Conservation (phyloP, 2,329 filamentous ascomycete genomes). For the Hymenoscyphus linearis region DNA sequence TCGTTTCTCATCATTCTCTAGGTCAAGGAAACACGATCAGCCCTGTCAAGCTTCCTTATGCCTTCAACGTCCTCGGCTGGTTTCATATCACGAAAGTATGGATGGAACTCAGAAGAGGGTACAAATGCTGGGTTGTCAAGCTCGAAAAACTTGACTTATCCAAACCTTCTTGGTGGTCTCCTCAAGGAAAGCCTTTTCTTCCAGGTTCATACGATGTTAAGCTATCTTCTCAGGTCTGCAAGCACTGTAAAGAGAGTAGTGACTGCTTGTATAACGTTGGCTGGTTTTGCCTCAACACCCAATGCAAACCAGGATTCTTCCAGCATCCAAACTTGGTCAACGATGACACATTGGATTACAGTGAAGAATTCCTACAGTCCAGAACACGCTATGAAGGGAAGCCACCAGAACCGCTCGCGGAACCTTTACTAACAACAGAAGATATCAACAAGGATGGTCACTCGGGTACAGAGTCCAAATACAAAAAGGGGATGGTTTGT, state of each 20-base stretch:
- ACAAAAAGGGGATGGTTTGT: slow-evolving; percentile 62
- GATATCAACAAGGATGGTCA: slow-evolving; percentile 34
- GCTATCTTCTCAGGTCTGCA: slow-evolving; percentile 34
- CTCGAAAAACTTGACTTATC: slow-evolving; percentile 57
- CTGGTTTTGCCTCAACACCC: slow-evolving; percentile 53
- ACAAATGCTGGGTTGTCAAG: slow-evolving; percentile 48
- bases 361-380: slow-evolving; percentile 50
- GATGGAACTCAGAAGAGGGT: slow-evolving; percentile 47
- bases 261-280: slow-evolving; percentile 40
- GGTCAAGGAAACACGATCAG: slow-evolving; percentile 47
- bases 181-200: slow-evolving; percentile 30
- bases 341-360: slow-evolving; percentile 42
- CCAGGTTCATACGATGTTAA: slow-evolving; percentile 10
- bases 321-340: slow-evolving; percentile 31
- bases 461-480: slow-evolving; percentile 43
- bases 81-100: slow-evolving; percentile 67
- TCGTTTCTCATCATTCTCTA: slow-evolving; percentile 31
- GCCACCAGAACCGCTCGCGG: slow-evolving; percentile 35
- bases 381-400: slow-evolving; percentile 39
- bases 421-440: slow-evolving; percentile 37
- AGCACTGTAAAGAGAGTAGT: slow-evolving; percentile 35
- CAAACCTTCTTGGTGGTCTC: slow-evolving; percentile 54
- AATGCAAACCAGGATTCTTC: slow-evolving; percentile 51
- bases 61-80: slow-evolving; percentile 62
- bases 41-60: slow-evolving; percentile 46